Base-by-base conservation (phyloP, 176 grass and related monocot species). In the Lolium rigidum region DNA sequence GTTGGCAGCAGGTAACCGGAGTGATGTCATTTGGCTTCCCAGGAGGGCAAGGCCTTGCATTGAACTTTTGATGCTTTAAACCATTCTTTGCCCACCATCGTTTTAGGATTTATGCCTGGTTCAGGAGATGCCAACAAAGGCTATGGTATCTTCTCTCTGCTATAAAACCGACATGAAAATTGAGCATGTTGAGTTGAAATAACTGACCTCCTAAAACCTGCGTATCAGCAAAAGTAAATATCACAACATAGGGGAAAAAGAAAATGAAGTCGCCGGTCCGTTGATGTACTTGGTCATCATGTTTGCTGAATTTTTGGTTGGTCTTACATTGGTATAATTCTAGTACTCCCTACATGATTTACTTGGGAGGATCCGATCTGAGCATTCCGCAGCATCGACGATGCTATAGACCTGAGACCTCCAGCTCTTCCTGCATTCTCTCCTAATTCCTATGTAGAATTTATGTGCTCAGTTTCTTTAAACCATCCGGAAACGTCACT, bases 131-230 rank as follows among this genome's bases (percentile, higher is more conserved):
- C 28, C 55, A 57, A 57, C 5, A 77, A 38, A 51, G 10, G 4
- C 16, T 77, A 52, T 18, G 52, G 2, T 55, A 18, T 17, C 14
- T 55, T 77, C 74, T 58, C 9, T 77, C 31, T 77, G 51, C 28
- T 21, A 17, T 56, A 20, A 56, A 58, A 58, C 16, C 9, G 74
- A 35, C 49, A 76, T 10, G 74, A 35, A 24, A 64, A 14, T 4
- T 64, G 6, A 41, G 46, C 46, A 47, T 1, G 9, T 47, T 47
- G 16, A 55, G 50, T 20, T 54, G 24, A 55, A 18, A 77, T 22
- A 43, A 70, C 57, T 85, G 3, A 87, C 88, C 88, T 86, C 88
- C 79, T 21, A 87, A 72, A 39, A 90, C 81, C 79, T 83, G 78
- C 9, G 61, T 86, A 14, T 90, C 88, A 12, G 61, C 79, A 18